A percentile compares a stretch with the other conserved stretches of the same genome.
Evolutionary conservation across 495 filamentous ascomycete species (phyloP).

Genomic region (Penicillium herquei): DNA sequence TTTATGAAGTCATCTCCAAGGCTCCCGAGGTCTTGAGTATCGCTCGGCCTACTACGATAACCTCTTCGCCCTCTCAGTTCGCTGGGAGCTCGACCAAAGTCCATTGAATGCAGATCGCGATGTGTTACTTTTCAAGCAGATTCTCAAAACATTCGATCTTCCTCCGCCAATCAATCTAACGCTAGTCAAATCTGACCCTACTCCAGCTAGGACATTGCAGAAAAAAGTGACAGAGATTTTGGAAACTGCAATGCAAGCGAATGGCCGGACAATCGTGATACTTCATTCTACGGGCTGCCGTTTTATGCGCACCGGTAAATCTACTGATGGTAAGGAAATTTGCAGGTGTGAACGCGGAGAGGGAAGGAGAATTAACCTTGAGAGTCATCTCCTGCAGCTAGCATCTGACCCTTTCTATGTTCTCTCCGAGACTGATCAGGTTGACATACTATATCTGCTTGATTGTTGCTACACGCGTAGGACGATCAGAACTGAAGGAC

Average conservation of each 20-base stretch:
- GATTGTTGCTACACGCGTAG: slow-evolving; percentile 14
- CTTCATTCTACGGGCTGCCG: too few relatives aligned
- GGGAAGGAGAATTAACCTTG: too few relatives aligned
- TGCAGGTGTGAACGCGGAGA: too few relatives aligned
- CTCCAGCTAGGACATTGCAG: slow-evolving; percentile 10
- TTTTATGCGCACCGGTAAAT: too few relatives aligned
- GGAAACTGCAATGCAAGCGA: too few relatives aligned
- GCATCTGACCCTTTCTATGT: slow-evolving; percentile 11
- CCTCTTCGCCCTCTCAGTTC: slow-evolving; percentile 9
- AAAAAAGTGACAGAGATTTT: slow-evolving; percentile 5
- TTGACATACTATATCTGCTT: slow-evolving; percentile 9
- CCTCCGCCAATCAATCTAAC: slow-evolving; percentile 8
- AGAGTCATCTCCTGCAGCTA: too few relatives aligned
- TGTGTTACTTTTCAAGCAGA: slow-evolving; percentile 8
- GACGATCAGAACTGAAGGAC: slow-evolving; percentile 9
- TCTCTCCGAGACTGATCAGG: slow-evolving; percentile 7
- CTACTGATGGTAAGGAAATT: too few relatives aligned
- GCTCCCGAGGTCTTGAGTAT: too few relatives aligned
- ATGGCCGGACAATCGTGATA: too few relatives aligned
- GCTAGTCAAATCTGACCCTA: slow-evolving; percentile 7
- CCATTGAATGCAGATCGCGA: slow-evolving; percentile 10
- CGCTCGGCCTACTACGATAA: slow-evolving; percentile 6
- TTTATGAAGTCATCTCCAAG: too few relatives aligned
- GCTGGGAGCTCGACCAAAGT: slow-evolving; percentile 10
- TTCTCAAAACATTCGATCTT: slow-evolving; percentile 13